Evolutionary conservation across 495 filamentous ascomycete genomes (phyloP), one percentile per base, ranked within the genome.

Genomic region (Penicillium manginii): DNA sequence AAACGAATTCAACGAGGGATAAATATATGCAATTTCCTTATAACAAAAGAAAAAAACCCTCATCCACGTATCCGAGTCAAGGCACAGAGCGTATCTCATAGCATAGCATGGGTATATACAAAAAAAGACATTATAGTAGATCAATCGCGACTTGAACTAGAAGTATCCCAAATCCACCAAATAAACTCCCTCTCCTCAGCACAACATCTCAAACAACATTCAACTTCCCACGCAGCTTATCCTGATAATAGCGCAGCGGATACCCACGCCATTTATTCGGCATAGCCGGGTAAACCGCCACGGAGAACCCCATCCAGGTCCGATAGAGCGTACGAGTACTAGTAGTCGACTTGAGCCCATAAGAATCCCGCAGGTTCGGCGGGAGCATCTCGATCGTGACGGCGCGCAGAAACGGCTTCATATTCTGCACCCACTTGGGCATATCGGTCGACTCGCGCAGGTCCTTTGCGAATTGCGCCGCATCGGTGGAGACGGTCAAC

Each of bases 331-430:
- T 54, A 8, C 76, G 60, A 3, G 74, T 77, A 12, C 40, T 33
- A 3, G 50, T 42, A 2, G 76, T 72, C 18, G 73, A 77, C 18
- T 67, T 65, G 32, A 77, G 50, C n/a, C 73, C 76, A 42, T 78
- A 78, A 7, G 62, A 70, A 39, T 76, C 76, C 1, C 76, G 66
- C 37, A 78, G 49, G 1, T 55, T 53, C 9, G 68, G 74, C 32
- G 76, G 76, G 3, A 78, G 65, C 74, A 78, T 75, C 56, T 78
- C 76, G n/a, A 76, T 65, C 12, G 72, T 77, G 1, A 68, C 54
- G 7, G 62, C 67, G 4, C 66, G 64, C 54, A 77, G 35, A 39
- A 78, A 66, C 7, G 74, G 73, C 58, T 69, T 77, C 45, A 72
- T 48, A n/a, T 58, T 50, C 51, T 64, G 59, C 43, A 76, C 67